Evolutionary conservation across 148 eudicot species (phyloP), one percentile per base, ranked within the genome.

Genomic region (Fagopyrum tataricum): DNA sequence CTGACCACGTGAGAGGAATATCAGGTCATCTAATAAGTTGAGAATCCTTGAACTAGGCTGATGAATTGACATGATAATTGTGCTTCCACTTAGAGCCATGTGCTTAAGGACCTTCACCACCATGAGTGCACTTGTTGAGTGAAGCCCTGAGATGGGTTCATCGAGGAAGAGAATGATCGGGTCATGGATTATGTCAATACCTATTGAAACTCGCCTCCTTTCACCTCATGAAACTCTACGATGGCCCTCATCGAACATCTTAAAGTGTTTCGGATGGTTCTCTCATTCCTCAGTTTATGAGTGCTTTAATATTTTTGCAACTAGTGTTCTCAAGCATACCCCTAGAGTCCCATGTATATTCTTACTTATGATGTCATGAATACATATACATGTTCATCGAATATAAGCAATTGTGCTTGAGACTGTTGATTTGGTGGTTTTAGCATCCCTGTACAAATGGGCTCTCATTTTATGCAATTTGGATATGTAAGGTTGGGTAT

Each of bases 211-310:
- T 5, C 75, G 18, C 49, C 64, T 78, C 21, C 72, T 70, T 61
- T 78, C 74, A 2, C 81, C 81, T 69, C 75, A 41, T 12, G 78
- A 78, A 7, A 78, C 17, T 52, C 75, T 78, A 6, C 52, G 31
- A 10, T 70, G 71, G 70, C 49, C 74, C 42, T 39, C 71, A 20
- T 78, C 81, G n/a, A n/a, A n/a, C n/a, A n/a, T n/a, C n/a, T n/a
- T n/a, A n/a, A n/a, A n/a, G n/a, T n/a, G n/a, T n/a, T n/a, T n/a
- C n/a, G n/a, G n/a, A n/a, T n/a, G n/a, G n/a, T n/a, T n/a, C n/a
- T n/a, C n/a, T n/a, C n/a, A n/a, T n/a, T n/a, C n/a, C n/a, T n/a
- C n/a, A n/a, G n/a, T n/a, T n/a, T n/a, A n/a, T n/a, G n/a, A n/a
- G n/a, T n/a, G n/a, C n/a, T n/a, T n/a, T n/a, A n/a, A n/a, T n/a